Evolutionary conservation across 768 basidiomycete species (phyloP).

Genomic region (Boletellus ananas): DNA sequence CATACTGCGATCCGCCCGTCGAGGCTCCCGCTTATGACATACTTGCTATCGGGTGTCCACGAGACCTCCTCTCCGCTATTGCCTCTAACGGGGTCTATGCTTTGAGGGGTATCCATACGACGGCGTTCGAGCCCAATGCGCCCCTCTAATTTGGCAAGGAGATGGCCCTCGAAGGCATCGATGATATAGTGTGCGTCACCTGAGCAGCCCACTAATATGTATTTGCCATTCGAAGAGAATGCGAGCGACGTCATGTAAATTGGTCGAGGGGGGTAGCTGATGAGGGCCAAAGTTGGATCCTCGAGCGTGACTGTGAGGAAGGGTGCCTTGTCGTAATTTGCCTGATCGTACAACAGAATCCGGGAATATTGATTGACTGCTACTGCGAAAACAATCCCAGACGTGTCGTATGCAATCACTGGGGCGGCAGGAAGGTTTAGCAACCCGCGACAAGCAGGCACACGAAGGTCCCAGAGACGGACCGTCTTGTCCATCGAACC

Average conservation of each 20-base stretch:
- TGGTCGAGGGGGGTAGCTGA: constrained; percentile 81
- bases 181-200: constrained; percentile 90
- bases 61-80: constrained; percentile 90
- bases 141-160: constrained; percentile 84
- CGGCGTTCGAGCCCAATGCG: constrained; percentile 80
- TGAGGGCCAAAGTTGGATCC: constrained; percentile 69
- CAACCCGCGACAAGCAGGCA: constrained; percentile 72
- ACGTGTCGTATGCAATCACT: constrained; percentile 78
- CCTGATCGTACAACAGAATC: constrained; percentile 81
- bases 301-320: constrained; percentile 81
- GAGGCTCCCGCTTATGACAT: constrained; percentile 76
- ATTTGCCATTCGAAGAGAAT: constrained; percentile 89
- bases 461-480: constrained; percentile 91
- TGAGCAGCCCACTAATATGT: constrained; percentile 88
- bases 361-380: constrained; percentile 78
- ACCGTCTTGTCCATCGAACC: constrained; percentile 93
- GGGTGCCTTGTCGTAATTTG: constrained; percentile 87
- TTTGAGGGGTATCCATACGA: constrained; percentile 41
- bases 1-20: constrained; percentile 85
- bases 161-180: constrained; percentile 82
- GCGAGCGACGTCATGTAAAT: constrained; percentile 89
- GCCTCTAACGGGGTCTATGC: constrained; percentile 69
- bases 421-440: constrained; percentile 72
- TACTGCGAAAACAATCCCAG: constrained; percentile 83
- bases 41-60: constrained; percentile 95